A percentile compares a stretch with the other conserved stretches of the same genome.
These are phyloP conservation scores for Penicillium sp. DNA, from an alignment of 2,329 filamentous ascomycete genomes.

Conservation along the genomic window DNA sequence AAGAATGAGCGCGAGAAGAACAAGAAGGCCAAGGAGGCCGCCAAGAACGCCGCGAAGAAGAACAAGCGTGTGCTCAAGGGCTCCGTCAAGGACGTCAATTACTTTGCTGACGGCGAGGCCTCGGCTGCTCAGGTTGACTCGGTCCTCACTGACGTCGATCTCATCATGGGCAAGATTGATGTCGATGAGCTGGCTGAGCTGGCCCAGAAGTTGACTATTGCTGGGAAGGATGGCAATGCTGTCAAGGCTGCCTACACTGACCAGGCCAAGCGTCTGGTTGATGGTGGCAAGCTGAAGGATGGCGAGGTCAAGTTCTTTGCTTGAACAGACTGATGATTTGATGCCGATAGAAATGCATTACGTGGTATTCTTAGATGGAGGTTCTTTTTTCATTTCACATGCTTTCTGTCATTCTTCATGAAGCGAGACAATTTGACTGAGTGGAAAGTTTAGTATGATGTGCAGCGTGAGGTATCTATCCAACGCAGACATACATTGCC, in stretches of 20 bases:
- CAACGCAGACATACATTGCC: too few relatives aligned
- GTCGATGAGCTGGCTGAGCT: constrained; percentile 82
- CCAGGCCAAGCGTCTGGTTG: constrained; percentile 72
- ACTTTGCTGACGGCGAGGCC: constrained; percentile 72
- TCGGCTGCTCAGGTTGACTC: constrained; percentile 72
- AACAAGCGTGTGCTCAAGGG: constrained; percentile 96
- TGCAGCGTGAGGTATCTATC: too few relatives aligned
- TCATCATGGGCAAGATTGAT: constrained; percentile 81
- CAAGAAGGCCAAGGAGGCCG: constrained; percentile 98
- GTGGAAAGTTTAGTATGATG: too few relatives aligned
- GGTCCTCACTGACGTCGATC: constrained; percentile 78
- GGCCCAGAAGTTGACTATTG: constrained; percentile 70
- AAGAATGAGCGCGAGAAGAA: constrained; percentile 74
- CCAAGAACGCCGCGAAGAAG: constrained; percentile 99
- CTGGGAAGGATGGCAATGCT: constrained; percentile 69
- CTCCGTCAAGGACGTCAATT: constrained; percentile 95
- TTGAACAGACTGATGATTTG: constrained; percentile 14
- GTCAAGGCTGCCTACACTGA: constrained; percentile 78
- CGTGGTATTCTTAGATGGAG: too few relatives aligned
- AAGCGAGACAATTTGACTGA: too few relatives aligned
- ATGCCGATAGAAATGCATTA: not conserved
- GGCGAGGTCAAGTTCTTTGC: constrained; percentile 63
- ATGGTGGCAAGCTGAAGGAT: constrained; percentile 78
- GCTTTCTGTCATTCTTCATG: too few relatives aligned
- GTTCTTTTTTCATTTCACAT: too few relatives aligned